Conservation (phyloP, 108 stramenopile species). For the Parietichytrium sp. region DNA sequence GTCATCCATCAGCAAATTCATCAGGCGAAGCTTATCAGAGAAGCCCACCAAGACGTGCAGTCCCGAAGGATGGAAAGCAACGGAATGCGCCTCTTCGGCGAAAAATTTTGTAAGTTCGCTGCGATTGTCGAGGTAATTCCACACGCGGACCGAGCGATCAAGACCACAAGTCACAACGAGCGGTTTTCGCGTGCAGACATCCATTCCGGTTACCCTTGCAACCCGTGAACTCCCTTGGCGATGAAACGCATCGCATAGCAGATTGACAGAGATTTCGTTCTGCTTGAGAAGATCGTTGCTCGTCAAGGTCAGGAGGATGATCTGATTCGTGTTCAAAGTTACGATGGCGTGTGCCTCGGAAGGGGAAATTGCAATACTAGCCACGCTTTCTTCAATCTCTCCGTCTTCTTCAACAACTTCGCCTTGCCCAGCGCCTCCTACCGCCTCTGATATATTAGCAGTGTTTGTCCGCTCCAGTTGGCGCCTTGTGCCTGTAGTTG, state of each 20-base stretch:
- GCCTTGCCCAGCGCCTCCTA: too few species aligned
- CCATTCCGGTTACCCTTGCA: constrained; percentile 46
- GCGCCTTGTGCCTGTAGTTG: neutral
- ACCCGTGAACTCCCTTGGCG: constrained; percentile 44
- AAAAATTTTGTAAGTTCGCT: constrained; percentile 49
- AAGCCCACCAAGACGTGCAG: constrained; percentile 61
- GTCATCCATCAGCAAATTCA: constrained; percentile 67
- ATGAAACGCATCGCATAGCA: constrained; percentile 44
- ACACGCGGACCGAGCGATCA: constrained; percentile 56
- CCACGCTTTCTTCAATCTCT: constrained; percentile 32
- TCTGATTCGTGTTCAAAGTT: neutral
- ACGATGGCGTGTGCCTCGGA: constrained; percentile 36
- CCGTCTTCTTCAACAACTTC: neutral
- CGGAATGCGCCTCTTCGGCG: constrained; percentile 44
- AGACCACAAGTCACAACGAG: constrained; percentile 57
- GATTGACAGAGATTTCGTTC: constrained; percentile 49
- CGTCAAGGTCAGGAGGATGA: constrained; percentile 46
- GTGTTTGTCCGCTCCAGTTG: neutral
- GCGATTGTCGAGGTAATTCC: constrained; percentile 55
- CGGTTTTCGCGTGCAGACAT: constrained; percentile 58
- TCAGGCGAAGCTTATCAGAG: constrained; percentile 56
- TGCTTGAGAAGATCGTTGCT: constrained; percentile 56
- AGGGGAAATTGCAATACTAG: constrained; percentile 44
- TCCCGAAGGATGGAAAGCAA: constrained; percentile 61
- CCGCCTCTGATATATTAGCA: neutral